Conservation (phyloP, 176 grass and related monocot genomes). For the Cenchrus americanus region DNA sequence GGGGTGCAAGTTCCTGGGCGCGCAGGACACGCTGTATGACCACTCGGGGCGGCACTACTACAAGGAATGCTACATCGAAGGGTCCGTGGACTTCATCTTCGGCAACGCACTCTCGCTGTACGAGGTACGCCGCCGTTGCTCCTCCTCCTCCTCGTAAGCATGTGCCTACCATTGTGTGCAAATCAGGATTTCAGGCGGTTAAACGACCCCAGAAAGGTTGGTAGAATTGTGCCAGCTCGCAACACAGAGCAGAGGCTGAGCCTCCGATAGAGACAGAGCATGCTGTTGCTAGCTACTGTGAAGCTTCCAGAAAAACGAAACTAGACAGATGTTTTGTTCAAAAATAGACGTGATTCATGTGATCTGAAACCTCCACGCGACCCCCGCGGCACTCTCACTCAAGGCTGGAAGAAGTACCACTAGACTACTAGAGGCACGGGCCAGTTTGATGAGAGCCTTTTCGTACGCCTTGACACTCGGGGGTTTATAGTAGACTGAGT, state of each 20-base stretch:
- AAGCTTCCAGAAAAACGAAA: not conserved
- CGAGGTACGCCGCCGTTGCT: conserved; percentile 48
- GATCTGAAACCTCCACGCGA: not conserved
- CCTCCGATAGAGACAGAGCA: not conserved
- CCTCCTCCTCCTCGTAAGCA: no score
- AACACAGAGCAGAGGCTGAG: not conserved
- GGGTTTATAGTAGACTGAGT: not conserved
- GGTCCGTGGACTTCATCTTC: conserved; percentile 99
- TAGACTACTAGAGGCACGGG: conserved; percentile 6
- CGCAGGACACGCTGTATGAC: conserved; percentile 96
- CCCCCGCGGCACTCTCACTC: not conserved
- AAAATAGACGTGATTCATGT: not conserved
- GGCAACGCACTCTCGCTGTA: conserved; percentile 92
- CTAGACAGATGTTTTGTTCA: not conserved
- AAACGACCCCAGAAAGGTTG: not conserved
- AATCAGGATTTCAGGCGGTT: not conserved
- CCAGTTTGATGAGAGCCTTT: conserved; percentile 19
- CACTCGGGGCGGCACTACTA: conserved; percentile 90
- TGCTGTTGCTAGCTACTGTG: not conserved
- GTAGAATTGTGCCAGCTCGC: no score
- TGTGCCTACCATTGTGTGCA: not conserved
- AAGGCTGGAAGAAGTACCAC: conserved; percentile 4
- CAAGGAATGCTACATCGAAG: conserved; percentile 94
- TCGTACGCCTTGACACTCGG: conserved; percentile 10
- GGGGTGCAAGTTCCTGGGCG: conserved; percentile 85